Base-by-base conservation (phyloP, 2,329 filamentous ascomycete species). In the Boeremia exigua region DNA sequence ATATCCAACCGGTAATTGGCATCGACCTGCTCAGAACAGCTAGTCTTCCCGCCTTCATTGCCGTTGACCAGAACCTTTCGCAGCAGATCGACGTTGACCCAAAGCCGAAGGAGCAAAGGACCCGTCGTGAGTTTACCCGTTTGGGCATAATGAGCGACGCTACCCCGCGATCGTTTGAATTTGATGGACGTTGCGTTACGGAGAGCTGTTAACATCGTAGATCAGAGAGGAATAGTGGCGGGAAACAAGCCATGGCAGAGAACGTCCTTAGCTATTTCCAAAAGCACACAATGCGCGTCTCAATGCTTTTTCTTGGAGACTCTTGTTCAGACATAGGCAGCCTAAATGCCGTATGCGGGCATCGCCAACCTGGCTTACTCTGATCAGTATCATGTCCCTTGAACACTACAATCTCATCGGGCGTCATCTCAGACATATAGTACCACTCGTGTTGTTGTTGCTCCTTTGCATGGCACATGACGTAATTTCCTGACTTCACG, bases 291-390 rank as follows among this genome's bases (percentile, higher is more conserved):
- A 64, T 52, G 44, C 63, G 57, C 19, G 53, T 60, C 49, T 72
- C 69, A 47, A 72, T 67, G 47, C 68, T 70, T 47, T 70, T 62
- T 40, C 69, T 67, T 30, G 58, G 33, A 10, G 49, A 39, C 30
- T 64, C 27, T 1, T 56, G 56, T 7, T 63, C 61, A 19, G 40
- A 55, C 9, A 40, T 58, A n/a, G 48, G 47, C 36, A 66, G 39
- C 17, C 38, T 47, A 50, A 71, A 68, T 28, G 69, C 68, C 9
- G 60, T 66, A 50, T 72, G 69, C 34, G 65, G 65, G 51, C 66
- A 65, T 43, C 67, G 57, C 57, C 67, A 66, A 28, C 65, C 65
- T 4, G 60, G 32, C 15, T 50, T 38, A 15, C 53, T 52, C 33
- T 44, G 49, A 43, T 63, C 50, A 6, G 58, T 62, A 47, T 72